phyloP scores from a whole-genome alignment of 1,284 basidiomycete species.

The Pyrrhoderma lamaoense region DNA sequence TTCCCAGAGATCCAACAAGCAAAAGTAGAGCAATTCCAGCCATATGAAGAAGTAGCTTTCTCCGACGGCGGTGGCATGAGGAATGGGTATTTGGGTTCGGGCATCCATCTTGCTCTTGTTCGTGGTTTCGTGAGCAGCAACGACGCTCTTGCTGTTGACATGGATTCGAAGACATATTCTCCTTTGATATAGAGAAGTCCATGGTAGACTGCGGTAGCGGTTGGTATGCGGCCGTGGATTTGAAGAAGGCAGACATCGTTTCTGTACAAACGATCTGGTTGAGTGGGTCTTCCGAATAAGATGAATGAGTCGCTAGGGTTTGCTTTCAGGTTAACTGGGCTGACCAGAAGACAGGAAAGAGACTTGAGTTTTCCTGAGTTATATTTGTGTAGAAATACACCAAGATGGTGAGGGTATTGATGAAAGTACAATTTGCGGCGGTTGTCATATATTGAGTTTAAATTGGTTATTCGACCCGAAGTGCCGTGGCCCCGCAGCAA shows the following conservation, averaged over 20 bases:
- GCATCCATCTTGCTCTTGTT: constrained; percentile 2
- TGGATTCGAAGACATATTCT: background rate
- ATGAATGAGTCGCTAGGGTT: no score
- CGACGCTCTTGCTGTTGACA: background rate
- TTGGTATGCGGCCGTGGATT: constrained; percentile 11
- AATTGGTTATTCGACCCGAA: no score
- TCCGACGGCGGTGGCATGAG: constrained; percentile 7
- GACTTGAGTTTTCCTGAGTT: no score
- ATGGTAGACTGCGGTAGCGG: constrained; percentile 15
- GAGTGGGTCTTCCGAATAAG: background rate
- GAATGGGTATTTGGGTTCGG: constrained; percentile 1
- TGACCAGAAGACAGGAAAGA: no score
- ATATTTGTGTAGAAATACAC: no score
- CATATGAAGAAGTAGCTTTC: constrained; percentile 8
- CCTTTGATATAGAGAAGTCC: constrained; percentile 12
- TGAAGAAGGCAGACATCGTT: constrained; percentile 5
- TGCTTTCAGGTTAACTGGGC: no score
- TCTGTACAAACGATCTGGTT: background rate
- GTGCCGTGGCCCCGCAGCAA: no score
- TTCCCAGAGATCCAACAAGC: background rate
- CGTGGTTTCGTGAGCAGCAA: background rate
- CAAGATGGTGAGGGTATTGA: no score
- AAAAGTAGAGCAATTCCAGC: constrained; percentile 2
- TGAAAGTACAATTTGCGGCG: no score
- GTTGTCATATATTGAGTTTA: no score